Conservation (phyloP, 1,139 yeast species). For the Yamadazyma dushanensis region DNA sequence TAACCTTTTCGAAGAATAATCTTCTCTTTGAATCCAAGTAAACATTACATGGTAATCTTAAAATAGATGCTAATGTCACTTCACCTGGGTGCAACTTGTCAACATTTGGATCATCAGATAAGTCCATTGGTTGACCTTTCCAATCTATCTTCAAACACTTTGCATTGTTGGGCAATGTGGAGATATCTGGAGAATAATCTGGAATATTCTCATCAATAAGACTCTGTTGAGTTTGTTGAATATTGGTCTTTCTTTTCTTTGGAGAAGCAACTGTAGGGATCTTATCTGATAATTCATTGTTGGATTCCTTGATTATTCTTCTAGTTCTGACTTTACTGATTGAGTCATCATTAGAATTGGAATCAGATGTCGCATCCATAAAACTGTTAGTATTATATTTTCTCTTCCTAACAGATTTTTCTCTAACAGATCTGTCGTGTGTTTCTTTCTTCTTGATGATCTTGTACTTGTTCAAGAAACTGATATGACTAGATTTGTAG, state of each 20-base stretch:
- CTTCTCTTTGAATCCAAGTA: slow-evolving; percentile 92
- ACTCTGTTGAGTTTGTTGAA: slow-evolving; percentile 35
- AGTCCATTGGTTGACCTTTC: slow-evolving; percentile 98
- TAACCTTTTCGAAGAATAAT: slow-evolving; percentile 83
- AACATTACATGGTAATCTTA: slow-evolving; percentile 82
- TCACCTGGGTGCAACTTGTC: slow-evolving; percentile 87
- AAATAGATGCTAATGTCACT: slow-evolving; percentile 79
- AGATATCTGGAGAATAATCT: slow-evolving; percentile 77
- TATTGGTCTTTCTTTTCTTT: slow-evolving; percentile 39
- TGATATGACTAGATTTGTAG: slow-evolving; percentile 49
- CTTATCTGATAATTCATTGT: slow-evolving; percentile 14
- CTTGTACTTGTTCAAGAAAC: slow-evolving; percentile 52
- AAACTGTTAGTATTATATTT: slow-evolving; percentile 29
- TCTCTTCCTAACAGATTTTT: slow-evolving; percentile 22
- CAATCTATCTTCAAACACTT: slow-evolving; percentile 87
- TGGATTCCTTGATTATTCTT: slow-evolving; percentile 19
- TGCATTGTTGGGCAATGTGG: slow-evolving; percentile 57
- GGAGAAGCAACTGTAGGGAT: slow-evolving; percentile 25
- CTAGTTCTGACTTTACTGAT: slow-evolving; percentile 60
- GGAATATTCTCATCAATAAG: slow-evolving; percentile 57
- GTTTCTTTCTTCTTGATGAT: slow-evolving; percentile 24
- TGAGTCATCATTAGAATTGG: slow-evolving; percentile 22
- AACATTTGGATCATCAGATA: slow-evolving; percentile 71
- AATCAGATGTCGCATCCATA: slow-evolving; percentile 19
- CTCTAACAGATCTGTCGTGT: slow-evolving; percentile 12